Evolutionary conservation across 495 filamentous ascomycete genomes (phyloP), one percentile per base, ranked within the genome.

Genomic region (Hypoxylon trugodes): DNA sequence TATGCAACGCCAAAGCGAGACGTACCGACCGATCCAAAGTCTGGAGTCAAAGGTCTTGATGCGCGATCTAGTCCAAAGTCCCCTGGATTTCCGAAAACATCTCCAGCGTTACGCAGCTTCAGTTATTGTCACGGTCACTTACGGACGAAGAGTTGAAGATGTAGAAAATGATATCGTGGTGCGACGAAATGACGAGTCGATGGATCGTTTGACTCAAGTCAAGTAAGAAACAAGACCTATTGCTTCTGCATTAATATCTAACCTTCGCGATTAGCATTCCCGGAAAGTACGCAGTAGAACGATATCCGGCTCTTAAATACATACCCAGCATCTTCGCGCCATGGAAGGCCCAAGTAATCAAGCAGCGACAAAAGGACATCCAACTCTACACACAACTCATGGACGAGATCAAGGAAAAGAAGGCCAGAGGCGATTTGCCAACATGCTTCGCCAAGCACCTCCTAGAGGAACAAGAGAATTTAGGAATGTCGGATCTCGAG

Each of bases 71-170:
- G 58, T 79, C 8, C 63, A 50, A 0, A 69, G 54, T 2, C 78
- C 79, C 2, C 58, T 51, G 18, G 53, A 49, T 0, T 77, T 73
- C 30, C 67, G 74, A 16, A 71, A 56, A 6, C 74, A 77, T 42
- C 65, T 76, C 15, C 82, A 86, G 65, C 76, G 85, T 24, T 87
- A 85, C 63, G 83, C 85, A 1, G 80, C 82, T 5, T 83, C 81
- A 26, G 80, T 87, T 19, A 82, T 87, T 26, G 81, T 85, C 18
- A 84, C 77, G 15, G 82, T 87, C 16, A 82, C 82, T 8, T 87
- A 86, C 62, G 84, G 84, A 4, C 77, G 84, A 22, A 71, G 84
- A 21, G 82, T 87, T 12, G 79, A 85, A 67, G 72, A 80, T 15
- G 73, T 86, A 25, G 72, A 81, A 25, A 80, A 81, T 13, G 74